Evolutionary conservation across 2,329 filamentous ascomycete genomes (phyloP), one percentile per base, ranked within the genome.

Genomic region (Aspergillus phoenicis): DNA sequence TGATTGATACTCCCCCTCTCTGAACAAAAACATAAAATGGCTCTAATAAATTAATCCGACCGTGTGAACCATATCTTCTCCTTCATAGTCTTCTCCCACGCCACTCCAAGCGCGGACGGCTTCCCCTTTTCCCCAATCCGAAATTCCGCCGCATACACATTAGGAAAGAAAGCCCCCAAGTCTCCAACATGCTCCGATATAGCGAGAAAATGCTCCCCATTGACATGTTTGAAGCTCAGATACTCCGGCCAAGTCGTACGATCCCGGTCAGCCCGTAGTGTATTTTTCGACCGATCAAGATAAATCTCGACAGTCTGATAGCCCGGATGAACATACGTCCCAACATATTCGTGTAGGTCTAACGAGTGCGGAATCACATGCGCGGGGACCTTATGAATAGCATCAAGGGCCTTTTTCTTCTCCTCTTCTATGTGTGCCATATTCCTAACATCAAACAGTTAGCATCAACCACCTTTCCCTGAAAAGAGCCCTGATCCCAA

Each of bases 401-500:
- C 47, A 30, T 51, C 47, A 4, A 30, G 8, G 26, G 11, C 47
- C 7, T 30, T 33, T 17, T 51, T 51, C 26, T 17, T 51, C 5
- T 51, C 47, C 2, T 8, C 15, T 30, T 51, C 28, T 4, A 51
- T 30, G 10, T 51, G n/a, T 1, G 13, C 7, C 24, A 30, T 30
- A 33, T 51, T 51, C 26, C 47, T 51, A 36, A 36, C 8, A 51
- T 20, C 10, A 24, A 30, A n/a, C 8, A 2, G 24, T 17, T 20
- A 30, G 26, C 47, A 51, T 17, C 5, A 5, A 22, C 0, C 41
- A 1, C 6, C 15, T 6, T n/a, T n/a, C 39, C 39, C 4, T 26
- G 11, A 6, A 5, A 1, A 0, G 33, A 1, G 0, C 0, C 13
- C 33, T 36, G 33, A 0, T 13, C 0, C 8, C 13, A 6, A 45